These are phyloP conservation scores for Zoysia matrella DNA, from an alignment of 202 grass and related monocot species.

Conservation along the genomic window DNA sequence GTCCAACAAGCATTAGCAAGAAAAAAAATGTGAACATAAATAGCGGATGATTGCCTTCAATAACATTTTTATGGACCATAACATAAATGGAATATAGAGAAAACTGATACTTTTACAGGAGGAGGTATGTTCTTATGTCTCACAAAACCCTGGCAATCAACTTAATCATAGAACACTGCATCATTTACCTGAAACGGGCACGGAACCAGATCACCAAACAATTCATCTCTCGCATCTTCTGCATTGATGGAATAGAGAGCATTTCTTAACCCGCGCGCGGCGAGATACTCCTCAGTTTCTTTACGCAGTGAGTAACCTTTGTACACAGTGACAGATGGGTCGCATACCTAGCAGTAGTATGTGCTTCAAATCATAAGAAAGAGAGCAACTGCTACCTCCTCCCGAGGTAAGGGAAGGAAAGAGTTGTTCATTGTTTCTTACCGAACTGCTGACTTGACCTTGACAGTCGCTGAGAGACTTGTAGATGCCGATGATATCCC, in stretches of 20 bases:
- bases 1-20: neutral
- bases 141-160: constrained; percentile 3
- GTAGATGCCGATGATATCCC: constrained; percentile 60
- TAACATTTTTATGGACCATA: neutral
- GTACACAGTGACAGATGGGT: constrained; percentile 70
- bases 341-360: constrained; percentile 55
- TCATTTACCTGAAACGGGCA: constrained; percentile 78
- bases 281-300: constrained; percentile 75
- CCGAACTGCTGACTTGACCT: constrained; percentile 74
- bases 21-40: neutral
- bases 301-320: constrained; percentile 73
- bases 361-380: neutral
- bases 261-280: constrained; percentile 56
- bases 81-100: neutral
- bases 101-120: neutral
- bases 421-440: neutral
- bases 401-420: neutral
- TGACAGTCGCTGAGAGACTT: constrained; percentile 75
- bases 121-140: neutral
- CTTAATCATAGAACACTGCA: neutral
- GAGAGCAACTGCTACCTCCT: neutral
- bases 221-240: constrained; percentile 59
- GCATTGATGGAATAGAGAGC: constrained; percentile 70
- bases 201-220: constrained; percentile 69
- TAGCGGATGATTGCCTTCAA: neutral